These are phyloP conservation scores for Ustilago nuda DNA, from an alignment of 1,284 basidiomycete genomes.

Conservation along the genomic window DNA sequence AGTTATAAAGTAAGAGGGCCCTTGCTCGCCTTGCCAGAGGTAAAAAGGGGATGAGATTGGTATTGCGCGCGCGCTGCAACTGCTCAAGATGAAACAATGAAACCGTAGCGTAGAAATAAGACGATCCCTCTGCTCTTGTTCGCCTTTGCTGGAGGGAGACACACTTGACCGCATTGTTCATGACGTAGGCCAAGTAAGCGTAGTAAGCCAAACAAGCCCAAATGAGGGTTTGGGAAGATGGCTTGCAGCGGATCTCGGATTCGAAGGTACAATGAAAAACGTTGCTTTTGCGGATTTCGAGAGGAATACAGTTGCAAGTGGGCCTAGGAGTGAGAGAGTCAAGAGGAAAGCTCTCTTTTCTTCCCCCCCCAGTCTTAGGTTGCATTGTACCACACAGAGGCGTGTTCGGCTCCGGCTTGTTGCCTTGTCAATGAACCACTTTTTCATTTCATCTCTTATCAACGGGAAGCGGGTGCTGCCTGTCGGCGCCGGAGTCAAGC, in stretches of 20 bases:
- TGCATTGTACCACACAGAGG: slow-evolving; percentile 1
- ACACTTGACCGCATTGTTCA: background rate
- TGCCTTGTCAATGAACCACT: background rate
- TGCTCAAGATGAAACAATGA: background rate
- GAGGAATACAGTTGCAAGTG: no score
- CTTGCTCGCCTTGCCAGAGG: background rate
- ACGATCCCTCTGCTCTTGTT: background rate
- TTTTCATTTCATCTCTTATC: slow-evolving; percentile 8
- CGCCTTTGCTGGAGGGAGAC: no score
- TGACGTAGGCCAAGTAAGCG: background rate
- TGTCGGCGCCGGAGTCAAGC: background rate
- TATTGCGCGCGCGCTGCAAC: background rate
- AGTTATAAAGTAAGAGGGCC: background rate
- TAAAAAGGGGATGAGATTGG: background rate
- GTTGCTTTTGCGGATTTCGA: background rate
- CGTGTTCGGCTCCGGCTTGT: background rate
- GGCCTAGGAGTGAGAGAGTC: no score
- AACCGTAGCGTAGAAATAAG: background rate
- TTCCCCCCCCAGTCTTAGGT: background rate
- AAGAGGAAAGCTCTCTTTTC: background rate
- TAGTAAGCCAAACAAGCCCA: background rate
- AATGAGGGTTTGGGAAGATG: background rate
- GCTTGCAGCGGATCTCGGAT: slow-evolving; percentile 4
- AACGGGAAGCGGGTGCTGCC: slow-evolving; percentile 5
- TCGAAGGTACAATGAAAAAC: background rate